phyloP scores from a whole-genome alignment of 2,329 filamentous ascomycete species.

The Aureobasidium uvarum region DNA sequence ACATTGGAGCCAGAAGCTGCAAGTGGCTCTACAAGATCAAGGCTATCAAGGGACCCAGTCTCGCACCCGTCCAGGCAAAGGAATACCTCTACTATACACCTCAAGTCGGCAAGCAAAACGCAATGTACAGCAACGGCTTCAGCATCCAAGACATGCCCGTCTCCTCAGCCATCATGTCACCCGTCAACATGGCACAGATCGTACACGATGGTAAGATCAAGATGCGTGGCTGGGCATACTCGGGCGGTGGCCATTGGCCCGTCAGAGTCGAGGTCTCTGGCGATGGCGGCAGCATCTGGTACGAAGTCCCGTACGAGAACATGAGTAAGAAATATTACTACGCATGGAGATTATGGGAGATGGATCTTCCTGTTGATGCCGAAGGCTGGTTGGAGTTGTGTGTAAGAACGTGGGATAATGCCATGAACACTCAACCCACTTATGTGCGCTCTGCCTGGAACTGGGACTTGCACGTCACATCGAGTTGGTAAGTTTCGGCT shows the following conservation, averaged over 20 bases:
- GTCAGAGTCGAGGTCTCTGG: conserved; percentile 62
- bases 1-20: conserved; percentile 64
- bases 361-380: conserved; percentile 58
- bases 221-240: conserved; percentile 50
- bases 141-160: conserved; percentile 73
- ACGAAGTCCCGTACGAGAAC: conserved; percentile 59
- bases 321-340: conserved; percentile 61
- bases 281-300: conserved; percentile 65
- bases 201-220: conserved; percentile 60
- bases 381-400: conserved; percentile 50
- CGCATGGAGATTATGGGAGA: conserved; percentile 64
- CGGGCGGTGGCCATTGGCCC: conserved; percentile 48
- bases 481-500: conserved; percentile 42
- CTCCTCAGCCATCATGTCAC: conserved; percentile 64
- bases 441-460: conserved; percentile 53
- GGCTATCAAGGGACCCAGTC: conserved; percentile 56
- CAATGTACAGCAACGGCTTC: conserved; percentile 58
- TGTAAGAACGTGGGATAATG: conserved; percentile 48
- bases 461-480: conserved; percentile 65
- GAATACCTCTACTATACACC: conserved; percentile 69
- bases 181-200: conserved; percentile 59
- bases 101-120: conserved; percentile 67
- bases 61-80: conserved; percentile 61
- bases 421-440: conserved; percentile 49
- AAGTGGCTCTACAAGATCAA: conserved; percentile 65